Evolutionary conservation across 495 filamentous ascomycete species (phyloP).

Genomic region (Aspergillus conjunctus): DNA sequence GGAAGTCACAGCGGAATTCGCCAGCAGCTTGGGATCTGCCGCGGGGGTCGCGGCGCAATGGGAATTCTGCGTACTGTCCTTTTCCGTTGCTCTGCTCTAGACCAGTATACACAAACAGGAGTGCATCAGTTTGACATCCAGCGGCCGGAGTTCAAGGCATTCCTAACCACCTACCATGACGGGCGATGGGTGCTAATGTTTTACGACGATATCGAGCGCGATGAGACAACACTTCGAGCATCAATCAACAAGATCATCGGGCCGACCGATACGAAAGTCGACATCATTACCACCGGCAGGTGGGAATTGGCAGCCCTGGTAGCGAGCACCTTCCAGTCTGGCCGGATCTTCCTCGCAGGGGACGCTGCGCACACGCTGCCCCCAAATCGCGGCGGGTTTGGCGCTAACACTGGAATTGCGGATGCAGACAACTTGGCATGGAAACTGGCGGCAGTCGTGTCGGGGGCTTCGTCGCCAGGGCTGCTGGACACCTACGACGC

Average conservation of each 20-base stretch:
- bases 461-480: slow-evolving; percentile 35
- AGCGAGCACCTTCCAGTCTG: slow-evolving; percentile 31
- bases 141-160: too few relatives aligned
- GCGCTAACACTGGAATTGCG: slow-evolving; percentile 52
- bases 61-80: slow-evolving; percentile 43
- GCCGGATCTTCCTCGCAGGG: slow-evolving; percentile 49
- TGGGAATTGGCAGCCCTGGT: slow-evolving; percentile 35
- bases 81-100: too few relatives aligned
- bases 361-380: slow-evolving; percentile 56
- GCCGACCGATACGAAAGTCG: slow-evolving; percentile 22
- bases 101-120: too few relatives aligned
- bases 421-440: slow-evolving; percentile 52
- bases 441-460: slow-evolving; percentile 50
- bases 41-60: slow-evolving; percentile 36
- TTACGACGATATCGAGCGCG: slow-evolving; percentile 34
- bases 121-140: too few relatives aligned
- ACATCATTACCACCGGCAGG: slow-evolving; percentile 32
- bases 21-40: slow-evolving; percentile 30
- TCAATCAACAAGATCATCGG: slow-evolving; percentile 29
- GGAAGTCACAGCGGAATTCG: slow-evolving; percentile 36
- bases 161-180: too few relatives aligned
- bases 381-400: slow-evolving; percentile 49
- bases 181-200: too few relatives aligned
- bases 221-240: slow-evolving; percentile 18
- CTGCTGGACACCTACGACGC: slow-evolving; percentile 52